Evolutionary conservation across 2,329 filamentous ascomycete species (phyloP), one percentile per base, ranked within the genome.

Genomic region (Macrophomina phaseolina): DNA sequence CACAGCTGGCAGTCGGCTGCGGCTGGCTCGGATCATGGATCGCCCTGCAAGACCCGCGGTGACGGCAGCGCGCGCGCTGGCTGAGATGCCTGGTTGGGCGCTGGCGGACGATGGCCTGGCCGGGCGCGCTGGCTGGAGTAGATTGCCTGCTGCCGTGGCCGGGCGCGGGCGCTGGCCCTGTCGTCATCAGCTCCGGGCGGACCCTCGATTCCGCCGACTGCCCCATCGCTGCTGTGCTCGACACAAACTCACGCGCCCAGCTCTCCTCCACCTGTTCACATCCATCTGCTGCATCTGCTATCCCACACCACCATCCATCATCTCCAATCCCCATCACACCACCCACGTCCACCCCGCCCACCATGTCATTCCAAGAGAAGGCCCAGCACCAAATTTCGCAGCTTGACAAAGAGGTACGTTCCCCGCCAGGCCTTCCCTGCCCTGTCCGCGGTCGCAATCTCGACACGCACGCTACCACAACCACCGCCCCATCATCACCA

Each of bases 341-440:
- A 36, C 34, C 56, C 40, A 36, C 12, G 61, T 16, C 60, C 34
- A 51, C 60, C 64, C 63, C 67, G 67, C 51, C 73, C 80, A 87
- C 75, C 73, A 93, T 93, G 90, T 90, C 89, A 80, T 85, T 89
- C 73, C 91, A 93, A 81, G 91, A 93, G 75, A 89, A 89, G 80
- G 87, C 90, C 72, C 90, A 93, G 81, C 85, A 90, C 75, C 90
- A 92, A 76, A 85, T 95, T 77, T 86, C 87, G 74, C 86, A 90
- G 83, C 89, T 96, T 82, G 92, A 96, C 83, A 90, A 89, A 77
- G 91, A 93, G 89, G 91, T 94, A 82, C 72, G 87, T 68, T 82
- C 65, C 67, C 70, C 70, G 65, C 61, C 64, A 32, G 28, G 58
- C 30, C 28, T 34, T 48, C 52, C 45, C 51, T 46, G 42, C 46